A percentile compares a stretch with the other conserved stretches of the same genome.
phyloP scores from a whole-genome alignment of 352 stramenopile species.

The Blastocystis sp. region DNA sequence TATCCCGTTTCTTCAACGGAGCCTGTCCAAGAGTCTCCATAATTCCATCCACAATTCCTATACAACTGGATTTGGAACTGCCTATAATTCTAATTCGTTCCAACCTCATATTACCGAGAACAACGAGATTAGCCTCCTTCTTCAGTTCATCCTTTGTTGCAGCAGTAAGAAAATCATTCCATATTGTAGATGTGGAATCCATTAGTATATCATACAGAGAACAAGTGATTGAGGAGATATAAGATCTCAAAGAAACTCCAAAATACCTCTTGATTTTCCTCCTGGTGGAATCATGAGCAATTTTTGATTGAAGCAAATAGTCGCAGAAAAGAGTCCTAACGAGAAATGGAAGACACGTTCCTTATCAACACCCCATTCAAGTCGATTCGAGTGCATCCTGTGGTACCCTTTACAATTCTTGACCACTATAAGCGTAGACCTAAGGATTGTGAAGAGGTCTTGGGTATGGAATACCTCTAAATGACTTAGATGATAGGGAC shows the following conservation, averaged over 20 bases:
- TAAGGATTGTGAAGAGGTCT: not conserved
- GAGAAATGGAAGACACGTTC: slow-evolving; percentile 56
- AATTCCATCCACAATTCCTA: not conserved
- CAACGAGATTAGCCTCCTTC: slow-evolving; percentile 31
- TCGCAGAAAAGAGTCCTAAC: not conserved
- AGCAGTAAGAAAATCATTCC: slow-evolving; percentile 32
- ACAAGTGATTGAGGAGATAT: not conserved
- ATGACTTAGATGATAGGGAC: not conserved
- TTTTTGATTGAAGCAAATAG: too few species aligned
- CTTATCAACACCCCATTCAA: slow-evolving; percentile 60
- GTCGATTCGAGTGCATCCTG: slow-evolving; percentile 43
- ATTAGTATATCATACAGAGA: not conserved
- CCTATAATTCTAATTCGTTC: slow-evolving; percentile 3
- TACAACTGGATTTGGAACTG: slow-evolving; percentile 1
- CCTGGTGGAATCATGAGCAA: too few species aligned
- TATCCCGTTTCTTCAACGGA: slow-evolving; percentile 45
- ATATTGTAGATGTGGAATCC: slow-evolving; percentile 14
- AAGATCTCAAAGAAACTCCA: not conserved
- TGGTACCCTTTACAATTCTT: slow-evolving; percentile 60
- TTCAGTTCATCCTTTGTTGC: slow-evolving; percentile 29
- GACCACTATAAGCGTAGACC: slow-evolving; percentile 46
- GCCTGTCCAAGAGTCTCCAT: slow-evolving; percentile 40
- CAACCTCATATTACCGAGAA: slow-evolving; percentile 1
- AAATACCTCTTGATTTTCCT: not conserved
- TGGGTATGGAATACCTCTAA: not conserved